These are phyloP conservation scores for Echeveria elegans DNA, from an alignment of 164 flowering plant species.

Conservation along the genomic window DNA sequence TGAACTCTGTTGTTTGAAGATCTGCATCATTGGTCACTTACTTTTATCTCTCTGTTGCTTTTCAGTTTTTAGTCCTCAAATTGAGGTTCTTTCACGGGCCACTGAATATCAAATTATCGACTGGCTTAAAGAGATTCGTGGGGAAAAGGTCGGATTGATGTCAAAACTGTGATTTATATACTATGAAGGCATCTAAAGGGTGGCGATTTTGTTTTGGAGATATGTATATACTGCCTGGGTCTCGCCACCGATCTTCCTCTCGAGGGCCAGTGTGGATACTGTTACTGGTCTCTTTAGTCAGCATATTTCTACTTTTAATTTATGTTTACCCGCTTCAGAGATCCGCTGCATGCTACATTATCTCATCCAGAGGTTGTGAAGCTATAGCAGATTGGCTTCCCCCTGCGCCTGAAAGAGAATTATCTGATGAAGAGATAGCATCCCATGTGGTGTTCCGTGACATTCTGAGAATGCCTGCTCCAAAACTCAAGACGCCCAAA, in stretches of 20 bases:
- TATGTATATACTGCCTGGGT: slow-evolving; percentile 49
- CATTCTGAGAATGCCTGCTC: slow-evolving; percentile 46
- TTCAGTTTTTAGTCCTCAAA: neutral
- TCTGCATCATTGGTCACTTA: neutral
- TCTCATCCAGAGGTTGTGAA: slow-evolving; percentile 60
- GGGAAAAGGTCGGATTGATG: neutral
- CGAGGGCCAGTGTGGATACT: slow-evolving; percentile 83
- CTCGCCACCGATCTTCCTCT: slow-evolving; percentile 64
- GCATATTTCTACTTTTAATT: slow-evolving; percentile 59
- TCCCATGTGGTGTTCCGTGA: slow-evolving; percentile 66
- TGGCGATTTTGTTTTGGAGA: slow-evolving; percentile 64
- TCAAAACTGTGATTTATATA: neutral
- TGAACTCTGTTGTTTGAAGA: neutral
- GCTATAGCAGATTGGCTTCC: slow-evolving; percentile 62
- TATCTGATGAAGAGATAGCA: slow-evolving; percentile 74
- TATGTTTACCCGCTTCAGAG: slow-evolving; percentile 64
- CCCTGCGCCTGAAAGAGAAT: slow-evolving; percentile 57
- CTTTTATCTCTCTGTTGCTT: neutral
- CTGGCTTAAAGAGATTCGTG: neutral
- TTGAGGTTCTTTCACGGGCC: neutral
- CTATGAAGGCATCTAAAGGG: slow-evolving; percentile 51
- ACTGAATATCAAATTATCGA: neutral
- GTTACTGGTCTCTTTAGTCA: slow-evolving; percentile 55
- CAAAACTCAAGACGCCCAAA: slow-evolving; percentile 43
- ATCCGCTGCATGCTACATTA: slow-evolving; percentile 54